Percentiles rank a stretch among this genome's conserved stretches.
Conservation (phyloP, 208 protist species). For the Angomonas ambiguus region DNA sequence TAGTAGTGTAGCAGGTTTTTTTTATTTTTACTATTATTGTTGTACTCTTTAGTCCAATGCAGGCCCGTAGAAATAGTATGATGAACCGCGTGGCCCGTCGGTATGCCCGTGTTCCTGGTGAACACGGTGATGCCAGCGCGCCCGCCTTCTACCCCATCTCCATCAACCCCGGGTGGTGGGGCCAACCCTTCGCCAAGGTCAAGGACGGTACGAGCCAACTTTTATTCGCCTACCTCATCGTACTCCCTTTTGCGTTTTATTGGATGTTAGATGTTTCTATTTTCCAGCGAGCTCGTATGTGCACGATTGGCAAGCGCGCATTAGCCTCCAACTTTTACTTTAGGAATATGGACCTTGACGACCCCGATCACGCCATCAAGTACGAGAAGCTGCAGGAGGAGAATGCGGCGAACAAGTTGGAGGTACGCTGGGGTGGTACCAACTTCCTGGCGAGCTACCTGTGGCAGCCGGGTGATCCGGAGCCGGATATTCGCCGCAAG, state of each 20-base stretch:
- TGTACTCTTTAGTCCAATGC: slow-evolving; percentile 33
- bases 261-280: slow-evolving; percentile 74
- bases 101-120: slow-evolving; percentile 82
- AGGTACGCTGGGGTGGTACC: slow-evolving; percentile 82
- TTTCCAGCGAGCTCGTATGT: slow-evolving; percentile 66
- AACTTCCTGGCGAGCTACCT: slow-evolving; percentile 89
- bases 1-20: slow-evolving; percentile 1
- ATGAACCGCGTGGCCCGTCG: slow-evolving; percentile 72
- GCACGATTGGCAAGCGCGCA: slow-evolving; percentile 68
- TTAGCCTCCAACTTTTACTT: slow-evolving; percentile 79
- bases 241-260: slow-evolving; percentile 76
- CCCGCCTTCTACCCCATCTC: slow-evolving; percentile 86
- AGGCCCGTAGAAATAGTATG: slow-evolving; percentile 82
- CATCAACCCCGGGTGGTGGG: slow-evolving; percentile 88
- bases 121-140: slow-evolving; percentile 71
- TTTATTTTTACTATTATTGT: neutral
- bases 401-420: slow-evolving; percentile 76
- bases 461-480: slow-evolving; percentile 82
- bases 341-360: slow-evolving; percentile 80
- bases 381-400: slow-evolving; percentile 81
- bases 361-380: slow-evolving; percentile 88
- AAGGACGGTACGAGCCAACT: slow-evolving; percentile 72
- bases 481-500: slow-evolving; percentile 84
- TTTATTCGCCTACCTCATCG: slow-evolving; percentile 53
- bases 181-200: slow-evolving; percentile 84